Evolutionary conservation across 2,329 filamentous ascomycete genomes (phyloP), one percentile per base, ranked within the genome.

Genomic region (Aureobasidium uvarum): DNA sequence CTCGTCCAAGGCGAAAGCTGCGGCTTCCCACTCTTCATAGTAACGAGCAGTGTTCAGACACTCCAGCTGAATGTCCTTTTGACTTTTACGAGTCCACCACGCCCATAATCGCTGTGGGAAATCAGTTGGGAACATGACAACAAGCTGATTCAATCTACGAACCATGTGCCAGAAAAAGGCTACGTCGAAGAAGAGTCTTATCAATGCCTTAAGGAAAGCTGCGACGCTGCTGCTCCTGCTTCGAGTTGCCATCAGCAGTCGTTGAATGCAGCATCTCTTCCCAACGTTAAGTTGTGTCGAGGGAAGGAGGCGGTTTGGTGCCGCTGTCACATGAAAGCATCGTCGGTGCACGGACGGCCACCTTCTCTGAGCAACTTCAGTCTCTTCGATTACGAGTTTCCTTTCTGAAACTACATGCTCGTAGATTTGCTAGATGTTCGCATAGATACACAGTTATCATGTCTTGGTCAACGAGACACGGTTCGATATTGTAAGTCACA

Each of bases 21-120:
- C 87, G 69, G 88, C 87, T 74, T 94, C 89, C 92, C 92, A 97
- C 74, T 95, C 89, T 72, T 95, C 90, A 73, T 89, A 96, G 31
- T 84, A 83, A 69, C 86, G 81, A 20, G 91, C 89, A 66, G 86
- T 83, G 62, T 82, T 83, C 55, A 96, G 80, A 28, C 83, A 80
- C 67, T 89, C 83, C 50, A 89, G 81, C 79, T 91, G 88, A 64
- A 86, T 79, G 69, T 89, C 85, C 56, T 85, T 82, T 2, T 85
- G 84, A 58, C 84, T 88, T 75, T 85, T 89, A 68, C 83, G 83
- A 65, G 78, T 84, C 80, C 87, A 88, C 86, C 89, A 91, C 64
- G 80, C 80, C 67, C 85, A 79, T 59, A 91, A 78, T 80, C 86
- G 89, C 90, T 94, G 76, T 55, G 13, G 33, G 31, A 23, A 28